Evolutionary conservation across 805 yeast species (phyloP).

Genomic region (Saccharomycopsis amapae): DNA sequence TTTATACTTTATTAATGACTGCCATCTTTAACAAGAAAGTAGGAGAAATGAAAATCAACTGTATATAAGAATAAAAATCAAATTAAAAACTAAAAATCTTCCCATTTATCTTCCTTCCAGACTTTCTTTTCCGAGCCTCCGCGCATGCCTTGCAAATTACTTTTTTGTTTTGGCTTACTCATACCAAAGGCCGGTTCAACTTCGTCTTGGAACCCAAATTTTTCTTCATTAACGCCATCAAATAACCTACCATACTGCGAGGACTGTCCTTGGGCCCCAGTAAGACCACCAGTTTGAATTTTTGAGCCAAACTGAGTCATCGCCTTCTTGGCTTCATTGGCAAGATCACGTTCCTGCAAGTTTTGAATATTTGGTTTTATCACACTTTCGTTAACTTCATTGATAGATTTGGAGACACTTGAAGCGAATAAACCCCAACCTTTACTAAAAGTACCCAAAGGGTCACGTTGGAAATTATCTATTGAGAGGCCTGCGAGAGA

Average conservation of each 20-base stretch:
- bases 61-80: neutral
- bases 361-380: constrained; percentile 88
- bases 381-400: constrained; percentile 79
- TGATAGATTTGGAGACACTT: constrained; percentile 76
- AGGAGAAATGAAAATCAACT: neutral
- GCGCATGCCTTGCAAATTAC: constrained; percentile 46
- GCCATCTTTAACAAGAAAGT: no score
- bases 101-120: constrained; percentile 9
- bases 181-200: constrained; percentile 65
- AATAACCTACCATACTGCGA: constrained; percentile 47
- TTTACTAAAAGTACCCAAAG: constrained; percentile 79
- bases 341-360: constrained; percentile 69
- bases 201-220: constrained; percentile 15
- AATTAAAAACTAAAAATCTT: constrained; percentile 4
- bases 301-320: constrained; percentile 94
- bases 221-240: constrained; percentile 43
- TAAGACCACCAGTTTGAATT: constrained; percentile 46
- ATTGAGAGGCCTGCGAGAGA: constrained; percentile 51
- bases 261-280: constrained; percentile 63
- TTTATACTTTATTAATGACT: no score
- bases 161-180: constrained; percentile 48
- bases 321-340: constrained; percentile 82
- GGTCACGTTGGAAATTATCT: constrained; percentile 72
- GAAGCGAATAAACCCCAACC: constrained; percentile 93
- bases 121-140: constrained; percentile 4